Conservation (phyloP, 148 eudicot species). For the Salicornia ramosissima region DNA sequence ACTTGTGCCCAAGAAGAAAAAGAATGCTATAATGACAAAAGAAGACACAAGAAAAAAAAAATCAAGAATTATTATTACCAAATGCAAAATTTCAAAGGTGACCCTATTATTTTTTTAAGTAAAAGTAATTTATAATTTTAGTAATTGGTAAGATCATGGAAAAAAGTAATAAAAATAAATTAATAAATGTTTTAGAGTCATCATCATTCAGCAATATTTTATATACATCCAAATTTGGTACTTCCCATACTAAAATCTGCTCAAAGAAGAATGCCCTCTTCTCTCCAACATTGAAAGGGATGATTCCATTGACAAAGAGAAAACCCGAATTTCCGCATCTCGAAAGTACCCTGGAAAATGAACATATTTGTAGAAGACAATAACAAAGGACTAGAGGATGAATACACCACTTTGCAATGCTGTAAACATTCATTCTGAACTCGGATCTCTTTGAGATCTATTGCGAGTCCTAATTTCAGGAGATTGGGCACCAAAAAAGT, state of each 20-base stretch:
- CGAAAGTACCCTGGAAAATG: too few relatives aligned
- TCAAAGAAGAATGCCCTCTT: conserved; percentile 14
- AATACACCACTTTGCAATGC: neutral
- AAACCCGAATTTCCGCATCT: too few relatives aligned
- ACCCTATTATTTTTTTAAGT: too few relatives aligned
- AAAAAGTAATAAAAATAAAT: neutral
- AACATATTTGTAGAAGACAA: too few relatives aligned
- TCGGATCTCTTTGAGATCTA: conserved; percentile 23
- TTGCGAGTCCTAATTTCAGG: conserved; percentile 29
- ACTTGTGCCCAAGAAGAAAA: too few relatives aligned
- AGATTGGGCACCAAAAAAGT: conserved; percentile 31
- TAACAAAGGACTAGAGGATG: neutral
- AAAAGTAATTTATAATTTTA: neutral
- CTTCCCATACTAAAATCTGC: conserved; percentile 1
- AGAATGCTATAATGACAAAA: too few relatives aligned
- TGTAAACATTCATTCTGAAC: neutral
- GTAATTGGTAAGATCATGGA: neutral
- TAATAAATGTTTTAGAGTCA: neutral
- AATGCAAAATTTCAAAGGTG: too few relatives aligned
- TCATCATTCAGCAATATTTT: neutral
- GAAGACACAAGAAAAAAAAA: too few relatives aligned
- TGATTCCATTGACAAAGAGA: too few relatives aligned
- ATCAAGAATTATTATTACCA: too few relatives aligned
- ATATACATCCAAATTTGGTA: conserved; percentile 18
- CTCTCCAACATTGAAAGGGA: conserved; percentile 9